Base-by-base conservation (phyloP, 371 early-diverging fungal species). In the Zychaea mexicana region DNA sequence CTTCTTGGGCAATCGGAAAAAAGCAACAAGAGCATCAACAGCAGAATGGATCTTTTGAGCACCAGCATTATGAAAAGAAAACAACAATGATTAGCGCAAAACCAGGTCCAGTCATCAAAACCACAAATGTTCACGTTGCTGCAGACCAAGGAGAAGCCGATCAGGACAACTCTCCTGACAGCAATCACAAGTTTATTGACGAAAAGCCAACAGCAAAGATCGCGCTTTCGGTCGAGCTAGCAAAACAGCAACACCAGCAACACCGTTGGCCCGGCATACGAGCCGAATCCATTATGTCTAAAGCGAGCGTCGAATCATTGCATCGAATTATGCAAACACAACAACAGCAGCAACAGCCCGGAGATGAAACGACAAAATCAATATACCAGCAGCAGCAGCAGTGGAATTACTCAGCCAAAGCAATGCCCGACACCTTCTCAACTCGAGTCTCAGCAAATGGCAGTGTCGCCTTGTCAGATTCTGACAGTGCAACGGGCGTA, bases 381-480 rank as follows among this genome's bases (percentile, higher is more conserved):
- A 36, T 36, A 36, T 17, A 49, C 49, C 49, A 54, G 17, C 33
- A 54, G 15, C 52, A 27, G 31, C 55, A 33, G 24, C 61, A 47
- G 22, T 60, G 62, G 55, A 42, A 42, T 36, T 55, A 45, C 36
- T 45, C 62, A 5, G 28, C 62, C 8, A 62, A 62, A 31, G 62
- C 62, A 30, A 33, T 46, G 9, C 54, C 62, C 17, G 62, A 53
- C 4, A 52, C 31, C 21, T 21, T 45, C 17, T 62, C 56, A 17
- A 62, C 62, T 5, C 52, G 56, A 30, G 62, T 62, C 4, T 62
- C 55, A 6, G 62, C 55, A 15, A 55, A 45, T 52, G 62, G 62
- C 0, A 38, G 38, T 28, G 42, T 62, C 17, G 32, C 31, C 2
- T 26, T 42, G 56, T 56, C 56, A 19, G 56, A 56, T 13, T 56